A percentile compares a stretch with the other conserved stretches of the same genome.
phyloP scores from a whole-genome alignment of 2,329 filamentous ascomycete genomes.

The Cladosporium halotolerans region DNA sequence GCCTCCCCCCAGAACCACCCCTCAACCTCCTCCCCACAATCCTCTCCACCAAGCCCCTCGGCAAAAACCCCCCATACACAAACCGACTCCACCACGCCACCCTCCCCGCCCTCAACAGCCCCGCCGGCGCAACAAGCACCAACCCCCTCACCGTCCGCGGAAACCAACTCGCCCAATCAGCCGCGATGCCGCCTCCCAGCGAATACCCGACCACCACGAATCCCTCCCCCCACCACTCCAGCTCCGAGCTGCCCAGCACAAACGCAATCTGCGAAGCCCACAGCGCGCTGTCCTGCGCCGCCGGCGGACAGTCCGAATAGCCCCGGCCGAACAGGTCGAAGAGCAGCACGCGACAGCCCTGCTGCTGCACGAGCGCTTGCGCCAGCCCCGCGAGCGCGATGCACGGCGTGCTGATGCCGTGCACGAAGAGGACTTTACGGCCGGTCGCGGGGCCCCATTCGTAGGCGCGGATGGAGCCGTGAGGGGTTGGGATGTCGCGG shows the following conservation, averaged over 20 bases:
- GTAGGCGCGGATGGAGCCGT: constrained; percentile 66
- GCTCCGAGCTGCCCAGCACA: constrained; percentile 61
- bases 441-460: constrained; percentile 70
- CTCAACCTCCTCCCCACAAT: constrained; percentile 6
- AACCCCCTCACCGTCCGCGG: constrained; percentile 62
- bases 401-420: constrained; percentile 76
- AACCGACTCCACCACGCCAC: constrained; percentile 56
- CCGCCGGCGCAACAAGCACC: constrained; percentile 71
- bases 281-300: constrained; percentile 64
- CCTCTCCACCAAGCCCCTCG: constrained; percentile 25
- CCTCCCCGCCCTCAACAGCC: constrained; percentile 62
- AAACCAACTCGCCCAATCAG: constrained; percentile 64
- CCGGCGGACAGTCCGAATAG: constrained; percentile 66
- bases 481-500: constrained; percentile 62
- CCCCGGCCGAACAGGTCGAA: constrained; percentile 75
- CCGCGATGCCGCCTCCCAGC: constrained; percentile 67
- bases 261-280: constrained; percentile 68
- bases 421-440: constrained; percentile 66
- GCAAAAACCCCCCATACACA: constrained; percentile 59
- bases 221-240: constrained; percentile 57
- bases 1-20: background rate
- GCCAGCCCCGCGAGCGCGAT: constrained; percentile 63
- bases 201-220: constrained; percentile 76
- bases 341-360: constrained; percentile 70
- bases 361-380: constrained; percentile 53